phyloP scores from a whole-genome alignment of 306 rosid species.

The Trifolium subterraneum region DNA sequence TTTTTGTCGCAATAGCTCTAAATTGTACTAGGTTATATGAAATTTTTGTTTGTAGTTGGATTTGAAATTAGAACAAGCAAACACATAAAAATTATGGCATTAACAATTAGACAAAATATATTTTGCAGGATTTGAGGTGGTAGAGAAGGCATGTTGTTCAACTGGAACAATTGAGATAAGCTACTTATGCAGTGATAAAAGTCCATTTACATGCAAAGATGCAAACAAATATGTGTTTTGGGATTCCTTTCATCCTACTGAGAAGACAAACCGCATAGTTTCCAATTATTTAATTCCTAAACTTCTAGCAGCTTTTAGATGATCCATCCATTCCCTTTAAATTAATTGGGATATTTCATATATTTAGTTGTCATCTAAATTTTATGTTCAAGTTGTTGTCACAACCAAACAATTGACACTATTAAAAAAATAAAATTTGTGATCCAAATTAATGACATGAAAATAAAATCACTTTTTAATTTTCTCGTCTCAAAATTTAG shows the following conservation, averaged over 20 bases:
- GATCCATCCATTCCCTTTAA: background rate
- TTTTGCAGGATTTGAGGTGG: slow-evolving; percentile 2
- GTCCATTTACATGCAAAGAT: slow-evolving; percentile 46
- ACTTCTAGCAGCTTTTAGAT: slow-evolving; percentile 34
- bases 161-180: slow-evolving; percentile 54
- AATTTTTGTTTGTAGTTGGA: too few species aligned
- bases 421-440: too few species aligned
- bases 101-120: background rate
- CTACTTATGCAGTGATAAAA: slow-evolving; percentile 46
- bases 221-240: slow-evolving; percentile 52
- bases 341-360: background rate
- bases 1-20: too few species aligned
- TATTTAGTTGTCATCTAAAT: background rate
- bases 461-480: too few species aligned
- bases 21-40: too few species aligned
- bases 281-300: slow-evolving; percentile 34
- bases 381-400: background rate
- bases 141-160: slow-evolving; percentile 45
- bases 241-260: slow-evolving; percentile 55
- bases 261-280: slow-evolving; percentile 45
- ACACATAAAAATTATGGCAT: too few species aligned
- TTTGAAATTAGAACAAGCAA: too few species aligned
- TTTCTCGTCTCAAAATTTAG: too few species aligned
- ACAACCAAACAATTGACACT: background rate
- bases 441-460: too few species aligned